Percentiles rank a stretch among this genome's conserved stretches.
These are phyloP conservation scores for Nothopassalora personata DNA, from an alignment of 2,329 filamentous ascomycete species.

Conservation along the genomic window DNA sequence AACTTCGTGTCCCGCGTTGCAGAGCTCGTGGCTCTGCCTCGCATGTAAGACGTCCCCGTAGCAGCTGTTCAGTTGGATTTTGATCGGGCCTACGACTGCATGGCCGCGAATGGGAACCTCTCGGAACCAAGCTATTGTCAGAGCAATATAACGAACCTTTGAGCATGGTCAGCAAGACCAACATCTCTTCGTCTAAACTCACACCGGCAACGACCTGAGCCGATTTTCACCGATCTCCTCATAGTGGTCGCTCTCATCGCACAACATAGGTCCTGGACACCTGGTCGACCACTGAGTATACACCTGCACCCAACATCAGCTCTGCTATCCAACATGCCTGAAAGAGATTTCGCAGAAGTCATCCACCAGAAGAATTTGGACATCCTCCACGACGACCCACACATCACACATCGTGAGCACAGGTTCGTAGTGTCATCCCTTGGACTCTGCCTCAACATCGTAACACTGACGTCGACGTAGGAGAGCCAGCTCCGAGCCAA, in stretches of 20 bases:
- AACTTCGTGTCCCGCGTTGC: conserved; percentile 7
- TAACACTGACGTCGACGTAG: not conserved
- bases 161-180: conserved; percentile 1
- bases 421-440: not conserved
- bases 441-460: not conserved
- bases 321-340: not conserved
- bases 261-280: not conserved
- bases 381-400: not conserved
- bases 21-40: conserved; percentile 8
- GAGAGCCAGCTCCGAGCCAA: not conserved
- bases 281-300: not conserved
- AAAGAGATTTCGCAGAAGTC: not conserved
- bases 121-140: not conserved
- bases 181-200: not conserved
- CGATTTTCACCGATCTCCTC: not conserved
- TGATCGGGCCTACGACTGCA: conserved; percentile 1
- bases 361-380: not conserved
- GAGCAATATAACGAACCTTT: not conserved
- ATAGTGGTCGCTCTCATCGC: not conserved
- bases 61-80: not conserved
- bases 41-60: conserved; percentile 6
- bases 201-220: not conserved
- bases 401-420: not conserved
- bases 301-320: not conserved
- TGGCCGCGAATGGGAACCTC: not conserved